These are phyloP conservation scores for Penicillium egyptiacum DNA, from an alignment of 495 filamentous ascomycete genomes.

Conservation along the genomic window DNA sequence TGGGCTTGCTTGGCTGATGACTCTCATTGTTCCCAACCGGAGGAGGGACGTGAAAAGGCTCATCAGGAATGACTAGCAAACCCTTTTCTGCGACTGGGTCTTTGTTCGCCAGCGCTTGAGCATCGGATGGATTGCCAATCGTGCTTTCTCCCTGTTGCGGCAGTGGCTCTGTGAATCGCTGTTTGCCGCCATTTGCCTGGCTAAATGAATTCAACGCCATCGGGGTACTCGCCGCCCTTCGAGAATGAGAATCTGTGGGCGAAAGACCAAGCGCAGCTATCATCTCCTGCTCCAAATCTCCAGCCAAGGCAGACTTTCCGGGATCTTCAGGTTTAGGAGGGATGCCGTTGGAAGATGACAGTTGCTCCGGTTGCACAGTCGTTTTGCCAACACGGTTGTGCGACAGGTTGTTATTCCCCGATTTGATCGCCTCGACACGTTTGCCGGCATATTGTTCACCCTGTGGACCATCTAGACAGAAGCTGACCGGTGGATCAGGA, in stretches of 20 bases:
- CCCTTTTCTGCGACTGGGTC: conserved; percentile 2
- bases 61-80: conserved; percentile 6
- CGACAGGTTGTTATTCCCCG: conserved; percentile 7
- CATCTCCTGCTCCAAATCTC: conserved; percentile 28
- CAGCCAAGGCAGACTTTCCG: conserved; percentile 6
- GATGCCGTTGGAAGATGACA: conserved; percentile 4
- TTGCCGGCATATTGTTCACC: conserved; percentile 13
- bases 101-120: not conserved
- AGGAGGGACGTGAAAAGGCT: conserved; percentile 3
- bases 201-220: not conserved
- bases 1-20: conserved; percentile 3
- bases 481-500: not conserved
- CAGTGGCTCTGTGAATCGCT: not conserved
- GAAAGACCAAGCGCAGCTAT: conserved; percentile 30
- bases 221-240: conserved; percentile 6
- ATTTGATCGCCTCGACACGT: conserved; percentile 10
- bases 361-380: not conserved
- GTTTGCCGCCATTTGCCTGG: not conserved
- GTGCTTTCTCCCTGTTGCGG: not conserved
- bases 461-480: conserved; percentile 11
- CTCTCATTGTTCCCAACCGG: not conserved
- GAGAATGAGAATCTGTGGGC: conserved; percentile 16
- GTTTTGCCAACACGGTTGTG: not conserved
- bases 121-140: not conserved
- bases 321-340: not conserved